phyloP scores from a whole-genome alignment of 192 early-diverging fungal species.

The Entrophospora sp. region DNA sequence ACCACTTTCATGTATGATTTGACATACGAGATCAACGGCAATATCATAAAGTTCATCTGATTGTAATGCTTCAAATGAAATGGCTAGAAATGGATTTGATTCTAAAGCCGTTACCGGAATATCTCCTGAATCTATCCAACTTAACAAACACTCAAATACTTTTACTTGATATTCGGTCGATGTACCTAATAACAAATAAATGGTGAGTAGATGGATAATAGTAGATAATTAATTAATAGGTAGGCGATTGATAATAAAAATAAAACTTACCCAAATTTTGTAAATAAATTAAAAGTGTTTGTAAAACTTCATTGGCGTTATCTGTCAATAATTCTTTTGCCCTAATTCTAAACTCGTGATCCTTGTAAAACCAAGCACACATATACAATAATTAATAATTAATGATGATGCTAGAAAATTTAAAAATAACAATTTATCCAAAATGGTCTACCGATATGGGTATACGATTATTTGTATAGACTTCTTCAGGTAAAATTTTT shows the following conservation, averaged over 20 bases:
- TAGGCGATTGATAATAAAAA: too few species aligned
- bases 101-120: slow-evolving; percentile 54
- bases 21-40: slow-evolving; percentile 75
- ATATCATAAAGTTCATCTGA: slow-evolving; percentile 71
- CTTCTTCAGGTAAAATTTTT: slow-evolving; percentile 82
- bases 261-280: slow-evolving; percentile 44
- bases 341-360: slow-evolving; percentile 50
- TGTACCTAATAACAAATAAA: slow-evolving; percentile 23
- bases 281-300: slow-evolving; percentile 61
- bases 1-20: slow-evolving; percentile 66
- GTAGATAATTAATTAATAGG: background rate
- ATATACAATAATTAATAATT: background rate
- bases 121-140: slow-evolving; percentile 79
- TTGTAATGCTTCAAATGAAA: slow-evolving; percentile 66
- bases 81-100: slow-evolving; percentile 53
- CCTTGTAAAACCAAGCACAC: slow-evolving; percentile 24
- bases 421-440: too few species aligned
- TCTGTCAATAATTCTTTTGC: slow-evolving; percentile 51
- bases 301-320: slow-evolving; percentile 60
- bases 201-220: background rate
- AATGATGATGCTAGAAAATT: too few species aligned
- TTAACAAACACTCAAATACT: slow-evolving; percentile 64
- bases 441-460: slow-evolving; percentile 52
- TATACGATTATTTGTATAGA: slow-evolving; percentile 53
- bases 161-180: slow-evolving; percentile 52